A percentile compares a stretch with the other conserved stretches of the same genome.
phyloP scores from a whole-genome alignment of 352 stramenopile species.

The Thalassiosira exigua region DNA sequence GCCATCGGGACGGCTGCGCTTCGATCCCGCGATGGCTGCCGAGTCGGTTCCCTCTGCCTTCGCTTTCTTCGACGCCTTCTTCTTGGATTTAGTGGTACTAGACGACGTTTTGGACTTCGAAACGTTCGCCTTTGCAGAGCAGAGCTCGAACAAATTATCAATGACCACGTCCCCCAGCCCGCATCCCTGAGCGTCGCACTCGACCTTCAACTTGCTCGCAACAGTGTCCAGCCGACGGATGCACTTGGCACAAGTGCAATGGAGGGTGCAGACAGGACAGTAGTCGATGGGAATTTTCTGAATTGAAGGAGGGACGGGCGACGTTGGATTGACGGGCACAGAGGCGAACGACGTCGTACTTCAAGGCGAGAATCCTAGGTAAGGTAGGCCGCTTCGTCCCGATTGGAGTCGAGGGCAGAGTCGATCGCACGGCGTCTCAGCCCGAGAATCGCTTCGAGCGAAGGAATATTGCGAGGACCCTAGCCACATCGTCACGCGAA shows the following conservation, averaged over 20 bases:
- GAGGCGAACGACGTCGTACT: no score
- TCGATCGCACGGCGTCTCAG: no score
- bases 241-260: conserved; percentile 72
- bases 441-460: no score
- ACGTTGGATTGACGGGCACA: no score
- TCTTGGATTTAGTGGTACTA: neutral
- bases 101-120: neutral
- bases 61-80: conserved; percentile 8
- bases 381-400: no score
- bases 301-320: no score
- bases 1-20: conserved; percentile 2
- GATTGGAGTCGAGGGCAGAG: no score
- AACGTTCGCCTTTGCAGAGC: conserved; percentile 4
- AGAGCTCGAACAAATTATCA: conserved; percentile 26
- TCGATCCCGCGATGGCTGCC: no score
- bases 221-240: conserved; percentile 52
- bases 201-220: conserved; percentile 43
- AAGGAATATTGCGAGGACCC: no score
- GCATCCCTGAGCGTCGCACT: conserved; percentile 51
- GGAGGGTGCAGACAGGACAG: conserved; percentile 75
- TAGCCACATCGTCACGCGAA: no score
- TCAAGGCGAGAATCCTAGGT: no score
- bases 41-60: conserved; percentile 12
- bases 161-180: conserved; percentile 36
- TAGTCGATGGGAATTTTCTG: conserved; percentile 46